Base-by-base conservation (phyloP, 306 rosid species). In the Lithocarpus polystachyus region DNA sequence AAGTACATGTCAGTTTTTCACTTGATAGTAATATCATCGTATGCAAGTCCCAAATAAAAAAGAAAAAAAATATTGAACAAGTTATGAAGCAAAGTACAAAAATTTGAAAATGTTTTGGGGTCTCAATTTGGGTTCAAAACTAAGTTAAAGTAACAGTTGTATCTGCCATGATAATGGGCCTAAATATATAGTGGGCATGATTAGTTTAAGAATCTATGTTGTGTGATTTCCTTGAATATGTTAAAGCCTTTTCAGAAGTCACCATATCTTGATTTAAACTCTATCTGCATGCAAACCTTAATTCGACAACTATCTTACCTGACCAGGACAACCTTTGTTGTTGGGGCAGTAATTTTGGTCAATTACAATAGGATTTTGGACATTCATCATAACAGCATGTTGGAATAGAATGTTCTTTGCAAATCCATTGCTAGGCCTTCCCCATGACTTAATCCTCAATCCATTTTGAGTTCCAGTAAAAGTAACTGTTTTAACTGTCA, bases 321-420 rank as follows among this genome's bases (percentile, higher is more conserved):
- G 79, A n/a, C 70, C 78, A 0, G 92, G 89, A 5, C 94, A 90
- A 26, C 59, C 70, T 17, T 75, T 59, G 2, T 81, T 48, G 35
- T 0, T 3, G 4, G 92, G 90, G 55, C 94, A 88, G 17, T 90
- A 90, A 19, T 88, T 78, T 86, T 88, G 92, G 74, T 90, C 94
- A 1, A 90, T 83, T 1, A 86, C 20, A 7, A 88, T 56, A 8
- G 92, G 92, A 69, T 86, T 86, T 52, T 85, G 81, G 23, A 88
- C 94, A 76, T 84, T 81, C 6, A 54, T 0, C 87, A 88, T 82
- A 10, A 77, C 43, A 0, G 33, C 64, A 73, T 90, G 82, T 45
- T 81, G 85, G 75, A 82, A 88, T 22, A 76, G 59, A 74, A 90
- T 78, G 65, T 81, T 69, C 77, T 72, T 83, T 1, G 81, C 90